phyloP scores from a whole-genome alignment of 163 green algal species.

The Coccomyxa subellipsoidea region DNA sequence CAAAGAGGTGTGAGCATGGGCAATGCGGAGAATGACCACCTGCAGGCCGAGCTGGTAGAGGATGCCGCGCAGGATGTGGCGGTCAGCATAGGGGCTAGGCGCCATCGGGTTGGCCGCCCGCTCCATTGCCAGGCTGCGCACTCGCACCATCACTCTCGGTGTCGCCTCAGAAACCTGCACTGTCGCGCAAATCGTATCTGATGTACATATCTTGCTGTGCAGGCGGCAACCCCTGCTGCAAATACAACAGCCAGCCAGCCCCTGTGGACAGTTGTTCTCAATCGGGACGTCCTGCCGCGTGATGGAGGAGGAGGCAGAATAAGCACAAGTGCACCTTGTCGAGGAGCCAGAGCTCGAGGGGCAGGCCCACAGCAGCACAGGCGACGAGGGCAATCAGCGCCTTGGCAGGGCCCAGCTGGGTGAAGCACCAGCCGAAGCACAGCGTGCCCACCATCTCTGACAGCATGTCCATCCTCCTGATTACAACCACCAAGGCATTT shows the following conservation, averaged over 20 bases:
- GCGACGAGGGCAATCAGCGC: background rate
- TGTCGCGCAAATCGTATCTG: too few species aligned
- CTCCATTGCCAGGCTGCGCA: background rate
- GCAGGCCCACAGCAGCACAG: background rate
- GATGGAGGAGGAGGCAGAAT: too few species aligned
- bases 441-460: slow-evolving; percentile 23
- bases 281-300: too few species aligned
- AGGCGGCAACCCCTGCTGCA: too few species aligned
- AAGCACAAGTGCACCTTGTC: background rate
- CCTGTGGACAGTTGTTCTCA: too few species aligned
- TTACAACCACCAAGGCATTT: background rate
- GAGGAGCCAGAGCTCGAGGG: background rate
- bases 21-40: too few species aligned
- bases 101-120: background rate
- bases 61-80: background rate
- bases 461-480: slow-evolving; percentile 14
- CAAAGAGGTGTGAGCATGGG: too few species aligned
- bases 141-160: background rate
- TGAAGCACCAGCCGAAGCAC: slow-evolving; percentile 17
- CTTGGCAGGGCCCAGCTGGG: slow-evolving; percentile 1
- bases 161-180: background rate
- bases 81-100: background rate
- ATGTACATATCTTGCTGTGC: too few species aligned
- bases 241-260: too few species aligned
- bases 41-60: slow-evolving; percentile 1